A percentile compares a stretch with the other conserved stretches of the same genome.
Evolutionary conservation across 768 basidiomycete species (phyloP).

Genomic region (Russula emetica): DNA sequence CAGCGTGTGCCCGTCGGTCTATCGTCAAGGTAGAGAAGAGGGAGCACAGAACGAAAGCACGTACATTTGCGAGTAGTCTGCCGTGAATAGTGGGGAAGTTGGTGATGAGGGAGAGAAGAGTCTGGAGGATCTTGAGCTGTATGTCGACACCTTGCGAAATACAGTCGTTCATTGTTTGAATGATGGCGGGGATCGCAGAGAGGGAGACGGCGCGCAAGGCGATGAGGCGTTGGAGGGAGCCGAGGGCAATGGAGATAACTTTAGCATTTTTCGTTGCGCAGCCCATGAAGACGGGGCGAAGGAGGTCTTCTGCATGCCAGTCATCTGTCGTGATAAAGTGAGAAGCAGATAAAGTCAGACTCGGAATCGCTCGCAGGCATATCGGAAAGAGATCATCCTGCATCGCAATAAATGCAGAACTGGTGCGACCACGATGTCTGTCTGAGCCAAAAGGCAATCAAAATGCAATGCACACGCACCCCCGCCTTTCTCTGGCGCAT

Average conservation of each 20-base stretch:
- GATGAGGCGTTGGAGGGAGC: conserved; percentile 87
- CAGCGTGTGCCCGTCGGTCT: not conserved
- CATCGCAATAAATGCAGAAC: not conserved
- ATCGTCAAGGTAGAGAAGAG: not conserved
- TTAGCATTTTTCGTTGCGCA: conserved; percentile 91
- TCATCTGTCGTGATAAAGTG: conserved; percentile 47
- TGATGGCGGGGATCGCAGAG: conserved; percentile 70
- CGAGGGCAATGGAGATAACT: conserved; percentile 87
- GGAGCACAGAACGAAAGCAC: conserved; percentile 31
- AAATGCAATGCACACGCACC: too few species aligned
- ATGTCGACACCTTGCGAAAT: conserved; percentile 96
- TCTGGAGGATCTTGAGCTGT: conserved; percentile 90
- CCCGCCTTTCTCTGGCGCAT: not conserved
- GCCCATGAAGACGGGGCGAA: conserved; percentile 89
- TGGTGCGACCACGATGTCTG: not conserved
- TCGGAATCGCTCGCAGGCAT: not conserved
- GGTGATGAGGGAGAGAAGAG: conserved; percentile 84
- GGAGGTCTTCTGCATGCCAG: conserved; percentile 72
- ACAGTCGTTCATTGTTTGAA: conserved; percentile 81
- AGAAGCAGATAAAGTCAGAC: not conserved
- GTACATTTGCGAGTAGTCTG: conserved; percentile 71
- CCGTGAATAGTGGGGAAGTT: conserved; percentile 83
- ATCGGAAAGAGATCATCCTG: not conserved
- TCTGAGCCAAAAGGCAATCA: not conserved
- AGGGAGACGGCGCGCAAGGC: conserved; percentile 80